Conservation (phyloP, 768 basidiomycete genomes). For the Holtermannia corniformis region DNA sequence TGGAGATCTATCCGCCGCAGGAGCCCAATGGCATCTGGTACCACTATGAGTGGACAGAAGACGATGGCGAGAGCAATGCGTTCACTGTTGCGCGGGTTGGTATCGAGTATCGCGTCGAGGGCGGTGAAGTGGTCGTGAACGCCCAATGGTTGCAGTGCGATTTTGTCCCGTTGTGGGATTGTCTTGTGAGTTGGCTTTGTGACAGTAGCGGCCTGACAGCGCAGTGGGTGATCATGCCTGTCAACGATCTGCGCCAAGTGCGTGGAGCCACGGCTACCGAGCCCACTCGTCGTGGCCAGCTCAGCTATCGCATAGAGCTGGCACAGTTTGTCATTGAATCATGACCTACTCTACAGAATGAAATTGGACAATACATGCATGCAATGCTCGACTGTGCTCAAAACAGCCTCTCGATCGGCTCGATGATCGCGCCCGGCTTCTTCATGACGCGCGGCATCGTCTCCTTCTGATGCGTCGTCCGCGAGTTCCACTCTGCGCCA, state of each 20-base stretch:
- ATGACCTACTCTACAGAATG: no score
- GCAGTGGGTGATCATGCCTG: neutral
- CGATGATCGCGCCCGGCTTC: constrained; percentile 48
- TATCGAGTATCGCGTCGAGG: neutral
- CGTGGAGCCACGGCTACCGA: neutral
- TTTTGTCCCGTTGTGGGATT: neutral
- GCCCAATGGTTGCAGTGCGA: neutral
- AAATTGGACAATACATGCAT: no score
- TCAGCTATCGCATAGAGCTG: no score
- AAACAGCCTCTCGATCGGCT: constrained; percentile 37
- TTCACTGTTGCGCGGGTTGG: neutral
- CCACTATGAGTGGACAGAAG: constrained; percentile 36
- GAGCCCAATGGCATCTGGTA: constrained; percentile 1
- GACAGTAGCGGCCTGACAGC: neutral
- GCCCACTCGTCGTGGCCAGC: neutral
- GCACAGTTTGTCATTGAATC: no score
- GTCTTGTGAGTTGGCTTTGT: neutral
- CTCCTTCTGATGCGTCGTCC: constrained; percentile 51
- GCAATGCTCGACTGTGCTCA: constrained; percentile 24
- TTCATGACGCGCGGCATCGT: constrained; percentile 78
- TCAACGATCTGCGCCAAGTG: neutral
- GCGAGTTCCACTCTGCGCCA: constrained; percentile 88
- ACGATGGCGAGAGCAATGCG: constrained; percentile 25
- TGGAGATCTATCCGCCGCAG: constrained; percentile 36
- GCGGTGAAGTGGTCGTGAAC: neutral